These are phyloP conservation scores for Diaporthe longicolla DNA, from an alignment of 2,329 filamentous ascomycete genomes.

Conservation along the genomic window DNA sequence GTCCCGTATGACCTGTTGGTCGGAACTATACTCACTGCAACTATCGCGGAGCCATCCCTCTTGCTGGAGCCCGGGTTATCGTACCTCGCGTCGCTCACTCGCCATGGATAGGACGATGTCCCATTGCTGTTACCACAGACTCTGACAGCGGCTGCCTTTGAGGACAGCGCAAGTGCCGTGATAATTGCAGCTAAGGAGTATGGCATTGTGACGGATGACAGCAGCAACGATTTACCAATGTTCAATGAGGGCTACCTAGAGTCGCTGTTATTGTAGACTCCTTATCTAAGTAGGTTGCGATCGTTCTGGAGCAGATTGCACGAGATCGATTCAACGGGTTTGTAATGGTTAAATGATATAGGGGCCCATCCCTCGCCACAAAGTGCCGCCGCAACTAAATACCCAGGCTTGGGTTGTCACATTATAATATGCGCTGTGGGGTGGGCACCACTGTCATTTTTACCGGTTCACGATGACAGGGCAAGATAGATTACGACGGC, in stretches of 20 bases:
- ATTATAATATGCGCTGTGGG: neutral
- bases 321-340: no score
- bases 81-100: constrained; percentile 21
- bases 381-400: neutral
- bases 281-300: neutral
- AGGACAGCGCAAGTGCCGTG: neutral
- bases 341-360: neutral
- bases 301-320: neutral
- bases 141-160: neutral
- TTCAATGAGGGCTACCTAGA: neutral
- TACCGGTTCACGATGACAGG: neutral
- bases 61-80: neutral
- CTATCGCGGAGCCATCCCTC: constrained; percentile 46
- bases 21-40: constrained; percentile 49
- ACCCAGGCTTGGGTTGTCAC: constrained; percentile 5
- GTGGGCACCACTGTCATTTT: neutral
- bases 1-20: constrained; percentile 43
- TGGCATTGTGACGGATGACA: neutral
- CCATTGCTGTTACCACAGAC: neutral
- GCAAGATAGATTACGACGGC: neutral
- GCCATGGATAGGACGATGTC: neutral
- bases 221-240: neutral
- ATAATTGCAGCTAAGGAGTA: neutral
- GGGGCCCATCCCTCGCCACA: neutral
- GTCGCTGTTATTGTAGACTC: neutral